Evolutionary conservation across 106 monocot species (phyloP).

Genomic region (Apostasia shenzhenica): DNA sequence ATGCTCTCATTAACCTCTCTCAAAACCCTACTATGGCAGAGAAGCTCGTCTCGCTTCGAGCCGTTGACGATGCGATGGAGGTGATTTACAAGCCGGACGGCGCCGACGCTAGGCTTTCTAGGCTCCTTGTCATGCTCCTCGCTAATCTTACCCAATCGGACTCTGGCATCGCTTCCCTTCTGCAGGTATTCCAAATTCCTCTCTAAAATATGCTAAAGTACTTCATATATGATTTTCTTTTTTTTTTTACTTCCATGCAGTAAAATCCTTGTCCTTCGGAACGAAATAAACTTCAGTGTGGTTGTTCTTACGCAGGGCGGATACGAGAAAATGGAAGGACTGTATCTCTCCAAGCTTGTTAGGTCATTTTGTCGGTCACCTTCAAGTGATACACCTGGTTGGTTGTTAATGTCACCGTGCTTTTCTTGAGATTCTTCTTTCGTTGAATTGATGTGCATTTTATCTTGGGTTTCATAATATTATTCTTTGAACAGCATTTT

Average conservation of each 20-base stretch:
- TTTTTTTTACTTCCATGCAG: background rate
- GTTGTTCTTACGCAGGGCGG: conserved; percentile 46
- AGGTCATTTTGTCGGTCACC: conserved; percentile 83
- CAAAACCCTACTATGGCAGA: conserved; percentile 37
- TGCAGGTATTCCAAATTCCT: conserved; percentile 39
- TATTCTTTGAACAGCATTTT: too few relatives aligned
- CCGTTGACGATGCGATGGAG: conserved; percentile 42
- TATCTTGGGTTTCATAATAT: too few relatives aligned
- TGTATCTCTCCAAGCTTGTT: conserved; percentile 83
- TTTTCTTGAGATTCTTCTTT: background rate
- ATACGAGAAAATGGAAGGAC: conserved; percentile 78
- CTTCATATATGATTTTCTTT: background rate
- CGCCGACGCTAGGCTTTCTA: conserved; percentile 13
- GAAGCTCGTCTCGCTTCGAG: conserved; percentile 39
- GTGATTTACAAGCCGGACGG: conserved; percentile 27
- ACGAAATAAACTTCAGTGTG: background rate
- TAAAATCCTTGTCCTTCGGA: background rate
- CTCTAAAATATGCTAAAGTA: background rate
- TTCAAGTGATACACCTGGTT: conserved; percentile 42
- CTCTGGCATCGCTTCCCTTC: conserved; percentile 54
- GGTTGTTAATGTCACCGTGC: background rate
- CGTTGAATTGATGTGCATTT: too few relatives aligned
- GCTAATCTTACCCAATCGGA: conserved; percentile 82
- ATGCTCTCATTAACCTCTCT: conserved; percentile 82
- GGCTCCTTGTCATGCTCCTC: conserved; percentile 72